phyloP scores from a whole-genome alignment of 2,329 filamentous ascomycete genomes.

The Colletotrichum sp. region DNA sequence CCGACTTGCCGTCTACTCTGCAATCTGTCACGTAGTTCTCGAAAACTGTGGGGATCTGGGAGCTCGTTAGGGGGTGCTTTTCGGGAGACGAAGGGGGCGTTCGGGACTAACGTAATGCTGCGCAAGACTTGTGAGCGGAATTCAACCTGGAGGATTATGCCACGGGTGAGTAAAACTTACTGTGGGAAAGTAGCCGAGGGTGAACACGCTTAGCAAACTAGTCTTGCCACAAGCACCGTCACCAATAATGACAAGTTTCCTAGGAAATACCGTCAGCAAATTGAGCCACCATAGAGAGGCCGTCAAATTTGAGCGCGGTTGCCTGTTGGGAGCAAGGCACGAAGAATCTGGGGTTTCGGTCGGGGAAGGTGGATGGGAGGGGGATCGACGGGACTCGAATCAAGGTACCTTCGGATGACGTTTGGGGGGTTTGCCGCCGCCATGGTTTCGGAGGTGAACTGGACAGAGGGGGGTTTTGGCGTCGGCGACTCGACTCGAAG shows the following conservation, averaged over 20 bases:
- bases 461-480: neutral
- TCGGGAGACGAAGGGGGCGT: neutral
- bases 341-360: neutral
- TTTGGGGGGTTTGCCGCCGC: slow-evolving; percentile 53
- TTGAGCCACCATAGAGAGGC: neutral
- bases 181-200: slow-evolving; percentile 95
- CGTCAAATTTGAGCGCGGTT: neutral
- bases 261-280: slow-evolving; percentile 38
- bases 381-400: slow-evolving; percentile 12
- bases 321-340: neutral
- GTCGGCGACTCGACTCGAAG: neutral
- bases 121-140: slow-evolving; percentile 12
- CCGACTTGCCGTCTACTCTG: slow-evolving; percentile 97
- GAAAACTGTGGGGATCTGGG: slow-evolving; percentile 92
- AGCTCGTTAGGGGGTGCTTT: slow-evolving; percentile 11
- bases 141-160: slow-evolving; percentile 24
- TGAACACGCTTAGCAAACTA: slow-evolving; percentile 96
- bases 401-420: slow-evolving; percentile 69
- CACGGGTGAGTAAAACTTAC: slow-evolving; percentile 61
- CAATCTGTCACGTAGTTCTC: slow-evolving; percentile 99
- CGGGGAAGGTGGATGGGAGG: neutral
- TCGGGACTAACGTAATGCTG: slow-evolving; percentile 64
- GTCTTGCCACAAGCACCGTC: slow-evolving; percentile 99
- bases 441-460: slow-evolving; percentile 36
- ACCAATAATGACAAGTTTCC: slow-evolving; percentile 96